Conservation (phyloP, 2,329 filamentous ascomycete species). For the Microcyclospora pomicola region DNA sequence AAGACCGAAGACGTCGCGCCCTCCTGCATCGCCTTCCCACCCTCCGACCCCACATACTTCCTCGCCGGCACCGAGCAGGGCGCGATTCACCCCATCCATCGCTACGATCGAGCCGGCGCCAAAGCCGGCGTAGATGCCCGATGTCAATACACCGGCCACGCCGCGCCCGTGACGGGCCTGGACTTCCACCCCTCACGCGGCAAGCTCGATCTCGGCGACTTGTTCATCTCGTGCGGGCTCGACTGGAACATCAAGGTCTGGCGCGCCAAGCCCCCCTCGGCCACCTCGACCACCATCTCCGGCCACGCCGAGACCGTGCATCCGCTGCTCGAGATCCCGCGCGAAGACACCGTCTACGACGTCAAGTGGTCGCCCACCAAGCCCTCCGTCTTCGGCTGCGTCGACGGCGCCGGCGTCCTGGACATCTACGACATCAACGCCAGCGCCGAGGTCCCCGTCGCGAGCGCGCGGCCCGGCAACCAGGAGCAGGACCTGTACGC, state of each 20-base stretch:
- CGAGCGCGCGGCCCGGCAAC: slow-evolving; percentile 43
- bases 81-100: slow-evolving; percentile 87
- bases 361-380: slow-evolving; percentile 89
- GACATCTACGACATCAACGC: slow-evolving; percentile 93
- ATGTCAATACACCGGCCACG: slow-evolving; percentile 78
- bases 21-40: slow-evolving; percentile 86
- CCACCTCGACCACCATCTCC: slow-evolving; percentile 41
- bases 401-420: slow-evolving; percentile 81
- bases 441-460: slow-evolving; percentile 83
- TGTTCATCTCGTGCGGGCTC: slow-evolving; percentile 80
- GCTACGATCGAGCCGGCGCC: slow-evolving; percentile 91
- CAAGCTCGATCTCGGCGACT: slow-evolving; percentile 82
- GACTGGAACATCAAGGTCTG: slow-evolving; percentile 98
- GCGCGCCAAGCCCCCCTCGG: slow-evolving; percentile 75
- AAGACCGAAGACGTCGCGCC: slow-evolving; percentile 83
- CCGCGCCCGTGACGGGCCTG: slow-evolving; percentile 88
- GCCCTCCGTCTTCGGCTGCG: slow-evolving; percentile 85
- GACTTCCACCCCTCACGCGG: slow-evolving; percentile 90
- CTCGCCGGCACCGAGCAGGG: slow-evolving; percentile 94
- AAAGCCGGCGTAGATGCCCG: slow-evolving; percentile 89
- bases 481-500: slow-evolving; percentile 23
- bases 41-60: slow-evolving; percentile 94
- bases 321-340: slow-evolving; percentile 76
- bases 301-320: slow-evolving; percentile 24
- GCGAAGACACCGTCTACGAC: slow-evolving; percentile 95